Evolutionary conservation across 345 rosid species (phyloP).

Genomic region (Syzygium oleosum): DNA sequence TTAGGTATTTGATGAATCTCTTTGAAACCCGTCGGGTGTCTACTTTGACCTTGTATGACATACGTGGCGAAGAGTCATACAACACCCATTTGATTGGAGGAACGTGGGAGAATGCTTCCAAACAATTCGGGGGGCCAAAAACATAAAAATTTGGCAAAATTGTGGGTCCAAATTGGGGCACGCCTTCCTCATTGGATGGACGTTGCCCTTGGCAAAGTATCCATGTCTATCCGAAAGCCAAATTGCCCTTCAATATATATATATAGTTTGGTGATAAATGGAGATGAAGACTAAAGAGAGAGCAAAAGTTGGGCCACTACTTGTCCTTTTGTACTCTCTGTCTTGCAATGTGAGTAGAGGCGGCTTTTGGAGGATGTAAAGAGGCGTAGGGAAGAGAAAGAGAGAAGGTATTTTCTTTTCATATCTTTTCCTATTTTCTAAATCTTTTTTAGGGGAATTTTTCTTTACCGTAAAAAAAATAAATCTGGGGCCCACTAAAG

Average conservation of each 20-base stretch:
- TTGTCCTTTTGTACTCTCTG: no score
- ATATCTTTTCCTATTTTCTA: not conserved
- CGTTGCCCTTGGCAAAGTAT: not conserved
- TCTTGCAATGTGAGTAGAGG: not conserved
- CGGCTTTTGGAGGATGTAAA: slow-evolving; percentile 48
- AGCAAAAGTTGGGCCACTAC: not conserved
- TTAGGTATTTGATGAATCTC: not conserved
- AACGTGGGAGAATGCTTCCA: not conserved
- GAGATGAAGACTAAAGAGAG: not conserved
- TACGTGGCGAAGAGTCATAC: not conserved
- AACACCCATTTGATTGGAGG: not conserved
- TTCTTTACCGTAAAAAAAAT: not conserved
- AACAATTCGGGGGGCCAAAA: not conserved
- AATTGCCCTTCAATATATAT: not conserved
- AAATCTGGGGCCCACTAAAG: no score
- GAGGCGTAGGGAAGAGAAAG: slow-evolving; percentile 24
- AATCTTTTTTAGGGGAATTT: not conserved
- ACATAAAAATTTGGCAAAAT: not conserved
- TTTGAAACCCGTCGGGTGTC: not conserved
- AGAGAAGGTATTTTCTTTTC: not conserved
- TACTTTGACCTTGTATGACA: not conserved
- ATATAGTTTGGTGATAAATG: not conserved
- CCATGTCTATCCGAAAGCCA: not conserved
- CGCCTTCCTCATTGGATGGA: not conserved
- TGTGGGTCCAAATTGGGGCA: not conserved